Evolutionary conservation across 306 rosid species (phyloP).

Genomic region (Chamaecrista fasciculata): DNA sequence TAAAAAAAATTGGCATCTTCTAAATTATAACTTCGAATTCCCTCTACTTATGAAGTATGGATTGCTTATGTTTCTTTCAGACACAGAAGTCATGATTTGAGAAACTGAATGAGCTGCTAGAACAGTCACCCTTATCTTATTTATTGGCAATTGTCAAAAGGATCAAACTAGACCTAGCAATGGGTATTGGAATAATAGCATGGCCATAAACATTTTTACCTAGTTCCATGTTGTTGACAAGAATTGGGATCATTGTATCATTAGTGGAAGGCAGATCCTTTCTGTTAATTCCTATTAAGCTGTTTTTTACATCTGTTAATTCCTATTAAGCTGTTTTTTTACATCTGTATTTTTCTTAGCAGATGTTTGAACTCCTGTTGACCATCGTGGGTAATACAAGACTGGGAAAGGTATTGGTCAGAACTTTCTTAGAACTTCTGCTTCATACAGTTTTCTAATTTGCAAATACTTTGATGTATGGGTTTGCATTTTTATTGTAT

Average conservation of each 20-base stretch:
- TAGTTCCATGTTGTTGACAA: neutral
- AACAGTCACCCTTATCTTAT: neutral
- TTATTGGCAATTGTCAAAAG: conserved; percentile 2
- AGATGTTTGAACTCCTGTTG: conserved; percentile 92
- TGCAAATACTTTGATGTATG: neutral
- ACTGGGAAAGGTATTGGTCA: conserved; percentile 58
- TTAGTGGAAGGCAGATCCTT: neutral
- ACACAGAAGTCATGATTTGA: neutral
- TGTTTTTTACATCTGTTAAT: neutral
- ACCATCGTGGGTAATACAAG: conserved; percentile 71
- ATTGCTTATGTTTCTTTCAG: neutral
- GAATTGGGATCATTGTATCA: neutral
- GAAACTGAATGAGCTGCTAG: conserved; percentile 1
- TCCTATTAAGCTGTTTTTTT: conserved; percentile 14
- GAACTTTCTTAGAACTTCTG: conserved; percentile 24
- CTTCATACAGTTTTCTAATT: conserved; percentile 27
- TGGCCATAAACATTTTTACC: neutral
- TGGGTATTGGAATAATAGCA: neutral
- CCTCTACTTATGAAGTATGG: neutral
- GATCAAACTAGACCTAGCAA: neutral
- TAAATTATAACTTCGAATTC: neutral
- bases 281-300: conserved; percentile 1
- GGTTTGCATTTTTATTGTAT: conserved; percentile 23
- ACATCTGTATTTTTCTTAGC: conserved; percentile 32
- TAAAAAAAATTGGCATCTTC: neutral